Conservation (phyloP, 768 basidiomycete genomes). For the Xerocomellus amylosporus region DNA sequence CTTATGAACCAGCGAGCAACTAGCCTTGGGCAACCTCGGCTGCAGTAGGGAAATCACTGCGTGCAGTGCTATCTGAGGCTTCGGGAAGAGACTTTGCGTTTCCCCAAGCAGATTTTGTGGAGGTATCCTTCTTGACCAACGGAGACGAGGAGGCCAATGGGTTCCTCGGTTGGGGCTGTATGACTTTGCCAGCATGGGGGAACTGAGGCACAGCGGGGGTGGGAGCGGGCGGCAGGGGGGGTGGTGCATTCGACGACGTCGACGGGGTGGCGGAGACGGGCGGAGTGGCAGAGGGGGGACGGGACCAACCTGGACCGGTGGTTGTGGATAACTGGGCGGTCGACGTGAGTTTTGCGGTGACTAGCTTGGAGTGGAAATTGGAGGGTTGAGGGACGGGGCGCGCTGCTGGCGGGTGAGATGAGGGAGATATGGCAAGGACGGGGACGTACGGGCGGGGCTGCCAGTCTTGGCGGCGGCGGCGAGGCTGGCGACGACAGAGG, state of each 20-base stretch:
- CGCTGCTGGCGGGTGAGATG: slow-evolving; percentile 37
- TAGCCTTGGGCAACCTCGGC: slow-evolving; percentile 89
- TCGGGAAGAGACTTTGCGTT: slow-evolving; percentile 44
- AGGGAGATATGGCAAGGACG: not conserved
- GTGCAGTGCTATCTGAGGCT: slow-evolving; percentile 40
- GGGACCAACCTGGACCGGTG: slow-evolving; percentile 71
- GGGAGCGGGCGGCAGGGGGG: slow-evolving; percentile 45
- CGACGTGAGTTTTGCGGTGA: slow-evolving; percentile 84
- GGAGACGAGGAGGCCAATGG: slow-evolving; percentile 32
- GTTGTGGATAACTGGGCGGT: slow-evolving; percentile 54
- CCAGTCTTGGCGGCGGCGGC: slow-evolving; percentile 46
- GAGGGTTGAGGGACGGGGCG: slow-evolving; percentile 57
- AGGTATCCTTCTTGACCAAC: slow-evolving; percentile 33
- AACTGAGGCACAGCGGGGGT: slow-evolving; percentile 45
- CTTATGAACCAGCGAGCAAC: slow-evolving; percentile 21
- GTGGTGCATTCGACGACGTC: slow-evolving; percentile 40
- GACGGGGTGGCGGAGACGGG: slow-evolving; percentile 52
- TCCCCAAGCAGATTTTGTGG: slow-evolving; percentile 68
- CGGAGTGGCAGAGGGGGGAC: slow-evolving; percentile 71
- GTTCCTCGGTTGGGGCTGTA: slow-evolving; percentile 58
- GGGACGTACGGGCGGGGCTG: slow-evolving; percentile 49
- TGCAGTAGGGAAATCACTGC: slow-evolving; percentile 91
- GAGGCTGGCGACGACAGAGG: slow-evolving; percentile 43
- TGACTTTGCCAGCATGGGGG: slow-evolving; percentile 60
- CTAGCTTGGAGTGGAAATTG: slow-evolving; percentile 70